phyloP scores from a whole-genome alignment of 371 early-diverging fungal species.

The Saksenaea vasiformis region DNA sequence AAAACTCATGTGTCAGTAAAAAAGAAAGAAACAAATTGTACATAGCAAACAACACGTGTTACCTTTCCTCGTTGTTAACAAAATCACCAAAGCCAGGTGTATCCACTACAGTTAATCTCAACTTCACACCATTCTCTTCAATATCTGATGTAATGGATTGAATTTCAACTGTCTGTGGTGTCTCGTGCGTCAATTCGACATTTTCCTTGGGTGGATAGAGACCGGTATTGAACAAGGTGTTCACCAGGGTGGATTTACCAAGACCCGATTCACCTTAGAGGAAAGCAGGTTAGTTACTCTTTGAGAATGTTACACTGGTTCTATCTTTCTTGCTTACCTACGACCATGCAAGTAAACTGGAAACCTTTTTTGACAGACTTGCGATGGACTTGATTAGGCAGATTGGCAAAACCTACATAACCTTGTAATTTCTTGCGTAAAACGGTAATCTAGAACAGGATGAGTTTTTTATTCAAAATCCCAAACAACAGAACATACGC shows the following conservation, averaged over 20 bases:
- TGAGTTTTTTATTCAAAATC: neutral
- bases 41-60: no score
- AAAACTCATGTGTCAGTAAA: neutral
- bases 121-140: constrained; percentile 88
- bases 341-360: constrained; percentile 97
- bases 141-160: constrained; percentile 90
- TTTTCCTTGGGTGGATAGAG: constrained; percentile 88
- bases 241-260: constrained; percentile 99
- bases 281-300: constrained; percentile 12
- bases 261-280: constrained; percentile 93
- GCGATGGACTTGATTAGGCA: constrained; percentile 98
- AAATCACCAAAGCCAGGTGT: constrained; percentile 96
- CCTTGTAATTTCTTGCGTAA: constrained; percentile 85
- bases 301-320: neutral
- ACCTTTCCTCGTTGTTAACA: constrained; percentile 94
- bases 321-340: constrained; percentile 65
- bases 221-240: constrained; percentile 96
- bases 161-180: constrained; percentile 92
- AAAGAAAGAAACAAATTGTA: neutral
- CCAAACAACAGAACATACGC: constrained; percentile 20
- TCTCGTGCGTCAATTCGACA: constrained; percentile 79
- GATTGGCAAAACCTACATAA: constrained; percentile 97
- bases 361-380: constrained; percentile 99
- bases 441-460: constrained; percentile 33
- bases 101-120: constrained; percentile 93